Conservation (phyloP, 1,139 yeast genomes). For the Yamadazyma buinensis region DNA sequence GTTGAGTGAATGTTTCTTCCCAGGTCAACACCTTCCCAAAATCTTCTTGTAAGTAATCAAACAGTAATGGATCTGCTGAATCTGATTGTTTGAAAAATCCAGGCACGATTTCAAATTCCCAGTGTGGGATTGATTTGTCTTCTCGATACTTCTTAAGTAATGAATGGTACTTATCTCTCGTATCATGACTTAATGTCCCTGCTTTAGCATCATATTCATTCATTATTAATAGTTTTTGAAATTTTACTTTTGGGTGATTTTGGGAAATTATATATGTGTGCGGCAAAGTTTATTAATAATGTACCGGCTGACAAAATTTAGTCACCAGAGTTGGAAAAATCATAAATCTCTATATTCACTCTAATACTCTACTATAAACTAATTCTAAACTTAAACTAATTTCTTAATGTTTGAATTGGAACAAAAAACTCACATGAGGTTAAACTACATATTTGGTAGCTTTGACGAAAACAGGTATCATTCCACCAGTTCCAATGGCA, state of each 20-base stretch:
- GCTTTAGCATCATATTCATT: conserved; percentile 16
- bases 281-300: no score
- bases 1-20: conserved; percentile 24
- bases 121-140: conserved; percentile 12
- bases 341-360: no score
- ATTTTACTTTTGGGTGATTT: no score
- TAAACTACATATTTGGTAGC: no score
- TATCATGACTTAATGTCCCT: conserved; percentile 10
- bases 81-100: conserved; percentile 36
- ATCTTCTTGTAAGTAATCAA: conserved; percentile 37
- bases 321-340: no score
- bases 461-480: conserved; percentile 59
- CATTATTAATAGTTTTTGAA: no score
- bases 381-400: no score
- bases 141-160: conserved; percentile 13
- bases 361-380: no score
- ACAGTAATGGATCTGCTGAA: conserved; percentile 34
- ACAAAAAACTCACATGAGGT: no score
- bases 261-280: no score
- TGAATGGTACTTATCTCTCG: conserved; percentile 14
- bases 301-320: no score
- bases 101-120: conserved; percentile 39
- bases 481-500: conserved; percentile 61
- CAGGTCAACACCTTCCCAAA: conserved; percentile 36
- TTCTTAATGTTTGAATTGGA: no score